A percentile compares a stretch with the other conserved stretches of the same genome.
Evolutionary conservation across 1,284 basidiomycete genomes (phyloP).

Genomic region (Ceratobasidium sp.): DNA sequence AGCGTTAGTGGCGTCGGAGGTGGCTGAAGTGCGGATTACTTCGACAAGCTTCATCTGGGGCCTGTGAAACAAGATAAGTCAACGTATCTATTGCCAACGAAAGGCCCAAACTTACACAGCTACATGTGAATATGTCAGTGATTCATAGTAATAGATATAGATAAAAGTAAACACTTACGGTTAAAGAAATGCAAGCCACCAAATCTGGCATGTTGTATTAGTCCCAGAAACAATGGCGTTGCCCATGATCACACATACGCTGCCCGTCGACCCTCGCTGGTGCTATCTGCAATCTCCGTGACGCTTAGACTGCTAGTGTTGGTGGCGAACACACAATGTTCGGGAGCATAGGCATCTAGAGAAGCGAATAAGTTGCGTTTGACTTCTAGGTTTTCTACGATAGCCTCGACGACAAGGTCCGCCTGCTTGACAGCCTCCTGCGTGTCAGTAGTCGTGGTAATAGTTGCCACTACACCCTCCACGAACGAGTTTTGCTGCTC

Average conservation of each 20-base stretch:
- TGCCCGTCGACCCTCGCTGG: conserved; percentile 51
- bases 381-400: conserved; percentile 61
- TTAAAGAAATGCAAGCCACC: conserved; percentile 62
- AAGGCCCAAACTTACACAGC: conserved; percentile 42
- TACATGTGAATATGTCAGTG: conserved; percentile 8
- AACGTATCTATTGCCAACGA: neutral
- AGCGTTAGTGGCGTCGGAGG: conserved; percentile 55
- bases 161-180: conserved; percentile 46
- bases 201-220: conserved; percentile 47
- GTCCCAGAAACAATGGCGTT: neutral
- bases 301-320: conserved; percentile 62
- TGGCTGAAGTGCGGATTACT: conserved; percentile 57
- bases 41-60: conserved; percentile 64
- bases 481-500: conserved; percentile 51
- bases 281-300: conserved; percentile 55
- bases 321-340: conserved; percentile 58
- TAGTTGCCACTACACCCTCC: conserved; percentile 54
- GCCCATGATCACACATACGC: conserved; percentile 46
- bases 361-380: conserved; percentile 61
- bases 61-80: conserved; percentile 32
- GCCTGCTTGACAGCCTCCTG: conserved; percentile 55
- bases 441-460: conserved; percentile 58
- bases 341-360: conserved; percentile 56
- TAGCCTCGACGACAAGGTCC: conserved; percentile 63
- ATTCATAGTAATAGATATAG: neutral